A percentile compares a stretch with the other conserved stretches of the same genome.
These are phyloP conservation scores for Onygenales sp. DNA, from an alignment of 2,329 filamentous ascomycete species.

Conservation along the genomic window DNA sequence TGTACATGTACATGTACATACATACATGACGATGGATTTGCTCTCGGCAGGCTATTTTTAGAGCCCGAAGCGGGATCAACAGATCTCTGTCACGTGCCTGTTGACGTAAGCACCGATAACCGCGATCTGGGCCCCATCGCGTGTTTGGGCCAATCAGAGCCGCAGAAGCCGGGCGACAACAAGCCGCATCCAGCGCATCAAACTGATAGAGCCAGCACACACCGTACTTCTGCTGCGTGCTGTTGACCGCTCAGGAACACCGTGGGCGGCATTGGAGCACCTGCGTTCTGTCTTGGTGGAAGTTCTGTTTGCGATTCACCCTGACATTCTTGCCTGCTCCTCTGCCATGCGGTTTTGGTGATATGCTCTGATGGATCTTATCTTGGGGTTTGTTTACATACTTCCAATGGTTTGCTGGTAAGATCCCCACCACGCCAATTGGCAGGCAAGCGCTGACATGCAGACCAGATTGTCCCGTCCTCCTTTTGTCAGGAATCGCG, in stretches of 20 bases:
- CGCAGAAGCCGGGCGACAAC: not conserved
- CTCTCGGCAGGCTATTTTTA: too few relatives aligned
- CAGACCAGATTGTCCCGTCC: not conserved
- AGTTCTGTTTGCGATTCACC: not conserved
- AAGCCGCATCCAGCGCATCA: not conserved
- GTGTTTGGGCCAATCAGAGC: not conserved
- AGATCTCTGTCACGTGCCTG: not conserved
- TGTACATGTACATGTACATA: too few relatives aligned
- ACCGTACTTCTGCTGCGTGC: not conserved
- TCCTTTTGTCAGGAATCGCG: not conserved
- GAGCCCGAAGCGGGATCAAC: too few relatives aligned
- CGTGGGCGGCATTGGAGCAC: not conserved
- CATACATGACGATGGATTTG: too few relatives aligned
- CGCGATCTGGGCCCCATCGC: not conserved
- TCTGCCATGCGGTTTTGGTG: not conserved
- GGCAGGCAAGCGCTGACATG: not conserved
- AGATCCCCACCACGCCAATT: not conserved
- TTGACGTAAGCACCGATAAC: not conserved
- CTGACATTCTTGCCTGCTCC: not conserved
- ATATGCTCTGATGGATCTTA: not conserved
- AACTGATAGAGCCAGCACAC: not conserved
- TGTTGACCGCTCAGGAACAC: not conserved
- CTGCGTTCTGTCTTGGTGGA: not conserved
- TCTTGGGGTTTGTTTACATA: constrained; percentile 1
- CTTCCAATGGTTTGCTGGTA: too few relatives aligned